These are phyloP conservation scores for Cercospora sojina DNA, from an alignment of 2,329 filamentous ascomycete species.

Conservation along the genomic window DNA sequence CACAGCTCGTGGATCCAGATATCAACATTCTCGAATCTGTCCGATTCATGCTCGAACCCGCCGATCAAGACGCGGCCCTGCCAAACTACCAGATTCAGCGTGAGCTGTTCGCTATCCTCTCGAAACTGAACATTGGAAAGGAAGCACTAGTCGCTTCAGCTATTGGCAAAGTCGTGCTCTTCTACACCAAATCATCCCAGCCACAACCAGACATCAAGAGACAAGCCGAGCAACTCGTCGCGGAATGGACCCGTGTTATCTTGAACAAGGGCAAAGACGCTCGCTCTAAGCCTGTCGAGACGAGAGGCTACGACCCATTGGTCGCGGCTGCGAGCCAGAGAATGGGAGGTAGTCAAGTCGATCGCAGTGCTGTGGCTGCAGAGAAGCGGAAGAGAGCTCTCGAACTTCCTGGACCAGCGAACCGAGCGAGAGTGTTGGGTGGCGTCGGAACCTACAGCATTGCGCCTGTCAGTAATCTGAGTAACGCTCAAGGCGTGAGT, in stretches of 20 bases:
- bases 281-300: slow-evolving; percentile 74
- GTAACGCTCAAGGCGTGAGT: slow-evolving; percentile 33
- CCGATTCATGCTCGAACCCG: slow-evolving; percentile 93
- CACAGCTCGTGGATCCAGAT: slow-evolving; percentile 86
- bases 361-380: slow-evolving; percentile 45
- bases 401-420: slow-evolving; percentile 53
- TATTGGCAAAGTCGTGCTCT: slow-evolving; percentile 93
- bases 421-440: slow-evolving; percentile 59
- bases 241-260: slow-evolving; percentile 94
- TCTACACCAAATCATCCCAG: slow-evolving; percentile 94
- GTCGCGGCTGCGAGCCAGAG: slow-evolving; percentile 29
- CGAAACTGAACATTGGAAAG: slow-evolving; percentile 82
- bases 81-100: slow-evolving; percentile 97
- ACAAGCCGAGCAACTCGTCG: slow-evolving; percentile 85
- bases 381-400: slow-evolving; percentile 54
- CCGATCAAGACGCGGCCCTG: slow-evolving; percentile 81
- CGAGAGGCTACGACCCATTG: slow-evolving; percentile 60
- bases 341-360: slow-evolving; percentile 36
- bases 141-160: slow-evolving; percentile 86
- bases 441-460: slow-evolving; percentile 62
- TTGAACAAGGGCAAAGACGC: slow-evolving; percentile 83
- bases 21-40: slow-evolving; percentile 93
- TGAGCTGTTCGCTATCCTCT: slow-evolving; percentile 80
- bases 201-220: slow-evolving; percentile 87
- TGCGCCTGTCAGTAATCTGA: slow-evolving; percentile 58